These are phyloP conservation scores for Fusarium aywerte DNA, from an alignment of 2,329 filamentous ascomycete genomes.

Conservation along the genomic window DNA sequence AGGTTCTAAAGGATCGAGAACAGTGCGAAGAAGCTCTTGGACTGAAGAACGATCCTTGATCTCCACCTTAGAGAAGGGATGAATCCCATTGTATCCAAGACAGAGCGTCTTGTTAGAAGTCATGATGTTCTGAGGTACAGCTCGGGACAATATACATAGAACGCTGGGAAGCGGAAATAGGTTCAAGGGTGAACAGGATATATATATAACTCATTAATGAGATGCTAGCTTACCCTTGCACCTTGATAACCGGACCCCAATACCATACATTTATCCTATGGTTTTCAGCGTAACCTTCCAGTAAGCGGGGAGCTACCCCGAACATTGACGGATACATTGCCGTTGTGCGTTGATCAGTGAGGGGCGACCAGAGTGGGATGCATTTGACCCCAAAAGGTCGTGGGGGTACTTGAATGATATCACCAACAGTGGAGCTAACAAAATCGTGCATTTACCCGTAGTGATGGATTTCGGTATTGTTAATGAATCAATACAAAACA, in stretches of 20 bases:
- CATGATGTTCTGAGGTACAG: slow-evolving; percentile 27
- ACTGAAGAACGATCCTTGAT: slow-evolving; percentile 65
- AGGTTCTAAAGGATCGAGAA: slow-evolving; percentile 76
- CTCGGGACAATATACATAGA: neutral
- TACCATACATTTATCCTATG: slow-evolving; percentile 19
- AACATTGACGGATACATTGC: slow-evolving; percentile 15
- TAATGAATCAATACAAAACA: neutral
- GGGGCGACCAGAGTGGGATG: slow-evolving; percentile 20
- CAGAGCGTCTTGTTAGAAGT: slow-evolving; percentile 39
- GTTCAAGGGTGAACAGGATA: neutral
- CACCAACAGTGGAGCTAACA: slow-evolving; percentile 9
- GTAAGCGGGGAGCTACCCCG: slow-evolving; percentile 17
- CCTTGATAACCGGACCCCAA: slow-evolving; percentile 7
- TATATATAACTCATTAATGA: slow-evolving; percentile 15
- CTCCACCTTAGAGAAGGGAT: slow-evolving; percentile 65
- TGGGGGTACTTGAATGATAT: slow-evolving; percentile 25
- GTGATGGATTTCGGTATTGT: too few relatives aligned
- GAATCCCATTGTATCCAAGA: slow-evolving; percentile 63
- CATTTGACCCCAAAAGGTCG: slow-evolving; percentile 27
- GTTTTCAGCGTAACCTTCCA: slow-evolving; percentile 5
- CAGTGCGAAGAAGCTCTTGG: slow-evolving; percentile 68
- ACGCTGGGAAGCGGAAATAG: neutral
- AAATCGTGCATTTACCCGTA: neutral
- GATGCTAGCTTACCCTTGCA: slow-evolving; percentile 4
- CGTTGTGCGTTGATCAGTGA: slow-evolving; percentile 26